Conservation (phyloP, 2,329 filamentous ascomycete genomes). For the Epichloe aotearoae region DNA sequence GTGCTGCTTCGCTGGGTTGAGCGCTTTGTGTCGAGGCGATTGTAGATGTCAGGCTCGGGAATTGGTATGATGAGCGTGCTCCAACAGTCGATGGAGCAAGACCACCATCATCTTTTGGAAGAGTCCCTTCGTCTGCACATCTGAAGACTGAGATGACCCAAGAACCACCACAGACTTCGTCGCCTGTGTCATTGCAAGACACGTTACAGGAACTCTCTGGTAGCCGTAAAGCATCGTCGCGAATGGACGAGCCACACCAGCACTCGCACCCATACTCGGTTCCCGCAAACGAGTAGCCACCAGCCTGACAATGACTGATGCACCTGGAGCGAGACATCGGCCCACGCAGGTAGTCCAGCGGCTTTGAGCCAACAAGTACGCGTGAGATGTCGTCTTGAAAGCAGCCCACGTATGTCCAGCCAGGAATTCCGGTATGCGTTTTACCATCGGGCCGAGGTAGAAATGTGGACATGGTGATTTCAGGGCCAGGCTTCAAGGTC, state of each 20-base stretch:
- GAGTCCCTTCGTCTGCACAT: neutral
- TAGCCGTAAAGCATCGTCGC: constrained; percentile 11
- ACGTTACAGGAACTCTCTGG: constrained; percentile 13
- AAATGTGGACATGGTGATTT: neutral
- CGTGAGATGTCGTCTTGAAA: constrained; percentile 16
- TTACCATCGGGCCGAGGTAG: neutral
- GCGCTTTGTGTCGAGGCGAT: neutral
- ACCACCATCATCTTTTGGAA: neutral
- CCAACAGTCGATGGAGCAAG: neutral
- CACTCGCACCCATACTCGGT: constrained; percentile 37
- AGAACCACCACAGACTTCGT: constrained; percentile 13
- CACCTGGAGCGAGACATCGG: constrained; percentile 37
- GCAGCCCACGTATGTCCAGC: constrained; percentile 19
- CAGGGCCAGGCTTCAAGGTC: neutral
- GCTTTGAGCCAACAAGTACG: constrained; percentile 11
- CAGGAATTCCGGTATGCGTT: neutral
- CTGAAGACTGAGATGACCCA: constrained; percentile 14
- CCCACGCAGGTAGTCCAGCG: constrained; percentile 14
- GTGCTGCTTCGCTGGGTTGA: neutral
- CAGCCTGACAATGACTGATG: constrained; percentile 29
- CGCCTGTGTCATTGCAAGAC: constrained; percentile 9
- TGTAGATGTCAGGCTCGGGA: neutral
- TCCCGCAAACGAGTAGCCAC: constrained; percentile 31
- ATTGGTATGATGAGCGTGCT: neutral
- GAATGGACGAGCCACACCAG: constrained; percentile 30